A percentile compares a stretch with the other conserved stretches of the same genome.
Evolutionary conservation across 345 rosid genomes (phyloP).

Genomic region (Rubroshorea leprosula): DNA sequence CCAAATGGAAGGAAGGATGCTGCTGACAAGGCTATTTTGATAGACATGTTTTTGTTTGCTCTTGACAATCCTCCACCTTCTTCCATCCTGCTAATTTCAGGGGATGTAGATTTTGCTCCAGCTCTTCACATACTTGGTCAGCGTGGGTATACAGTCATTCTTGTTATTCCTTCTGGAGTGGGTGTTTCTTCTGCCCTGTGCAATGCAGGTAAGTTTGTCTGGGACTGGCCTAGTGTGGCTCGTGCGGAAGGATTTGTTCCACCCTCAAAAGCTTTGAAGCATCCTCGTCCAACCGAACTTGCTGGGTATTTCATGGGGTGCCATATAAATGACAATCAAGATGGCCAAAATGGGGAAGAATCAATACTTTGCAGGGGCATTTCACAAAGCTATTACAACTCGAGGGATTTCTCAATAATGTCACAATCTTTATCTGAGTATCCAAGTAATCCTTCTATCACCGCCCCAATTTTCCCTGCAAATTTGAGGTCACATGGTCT

Average conservation of each 20-base stretch:
- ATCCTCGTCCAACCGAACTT: slow-evolving; percentile 40
- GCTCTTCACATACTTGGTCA: slow-evolving; percentile 96
- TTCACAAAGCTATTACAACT: slow-evolving; percentile 49
- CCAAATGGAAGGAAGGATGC: slow-evolving; percentile 98
- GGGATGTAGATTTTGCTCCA: slow-evolving; percentile 95
- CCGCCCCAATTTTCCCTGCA: slow-evolving; percentile 32
- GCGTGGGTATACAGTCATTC: slow-evolving; percentile 78
- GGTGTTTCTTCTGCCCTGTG: slow-evolving; percentile 81
- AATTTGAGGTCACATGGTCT: slow-evolving; percentile 48
- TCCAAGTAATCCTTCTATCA: slow-evolving; percentile 29
- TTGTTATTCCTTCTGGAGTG: slow-evolving; percentile 80
- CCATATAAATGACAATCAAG: slow-evolving; percentile 36
- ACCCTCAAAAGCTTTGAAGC: slow-evolving; percentile 30
- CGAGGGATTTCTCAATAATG: slow-evolving; percentile 49
- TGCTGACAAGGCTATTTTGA: slow-evolving; percentile 89
- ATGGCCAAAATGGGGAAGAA: slow-evolving; percentile 64
- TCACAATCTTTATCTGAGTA: slow-evolving; percentile 54
- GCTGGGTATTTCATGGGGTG: slow-evolving; percentile 51
- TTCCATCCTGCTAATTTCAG: slow-evolving; percentile 81
- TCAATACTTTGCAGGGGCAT: slow-evolving; percentile 60
- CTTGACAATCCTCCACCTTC: slow-evolving; percentile 89
- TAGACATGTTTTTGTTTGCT: slow-evolving; percentile 94
- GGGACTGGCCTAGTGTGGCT: slow-evolving; percentile 98
- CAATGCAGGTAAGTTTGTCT: slow-evolving; percentile 86
- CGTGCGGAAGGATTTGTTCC: slow-evolving; percentile 92